Percentiles rank a stretch among this genome's conserved stretches.
These are phyloP conservation scores for Ganoderma resinaceum DNA, from an alignment of 1,284 basidiomycete genomes.

Conservation along the genomic window DNA sequence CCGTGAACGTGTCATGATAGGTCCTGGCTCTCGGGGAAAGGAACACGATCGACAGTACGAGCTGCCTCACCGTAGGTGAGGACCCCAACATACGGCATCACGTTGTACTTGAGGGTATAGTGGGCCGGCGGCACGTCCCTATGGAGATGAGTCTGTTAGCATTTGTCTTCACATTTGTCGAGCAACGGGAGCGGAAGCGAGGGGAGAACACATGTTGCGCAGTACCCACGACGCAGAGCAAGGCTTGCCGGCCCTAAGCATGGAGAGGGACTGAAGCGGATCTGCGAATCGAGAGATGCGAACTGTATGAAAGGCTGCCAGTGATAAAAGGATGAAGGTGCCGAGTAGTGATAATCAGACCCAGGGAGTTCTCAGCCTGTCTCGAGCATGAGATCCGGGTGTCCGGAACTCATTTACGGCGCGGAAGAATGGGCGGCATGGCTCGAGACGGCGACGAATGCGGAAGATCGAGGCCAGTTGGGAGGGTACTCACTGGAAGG, in stretches of 20 bases:
- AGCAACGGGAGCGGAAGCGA: conserved; percentile 14
- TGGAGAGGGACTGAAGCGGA: not conserved
- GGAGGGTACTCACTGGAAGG: conserved; percentile 73
- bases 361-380: not conserved
- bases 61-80: conserved; percentile 81
- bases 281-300: not conserved
- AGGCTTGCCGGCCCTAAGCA: not conserved
- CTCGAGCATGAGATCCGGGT: not conserved
- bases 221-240: not conserved
- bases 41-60: conserved; percentile 59
- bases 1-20: conserved; percentile 32
- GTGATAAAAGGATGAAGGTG: not conserved
- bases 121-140: conserved; percentile 72
- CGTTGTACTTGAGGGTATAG: conserved; percentile 86
- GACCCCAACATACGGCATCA: conserved; percentile 89
- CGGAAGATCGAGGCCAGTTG: not conserved
- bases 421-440: not conserved
- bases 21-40: conserved; percentile 54
- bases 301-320: not conserved
- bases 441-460: conserved; percentile 1
- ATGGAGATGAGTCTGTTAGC: conserved; percentile 21
- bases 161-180: conserved; percentile 17
- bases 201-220: conserved; percentile 1
- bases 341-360: conserved; percentile 6
- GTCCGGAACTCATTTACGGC: not conserved